These are phyloP conservation scores for Rhodotorula sp. DNA, from an alignment of 1,284 basidiomycete species.

Conservation along the genomic window DNA sequence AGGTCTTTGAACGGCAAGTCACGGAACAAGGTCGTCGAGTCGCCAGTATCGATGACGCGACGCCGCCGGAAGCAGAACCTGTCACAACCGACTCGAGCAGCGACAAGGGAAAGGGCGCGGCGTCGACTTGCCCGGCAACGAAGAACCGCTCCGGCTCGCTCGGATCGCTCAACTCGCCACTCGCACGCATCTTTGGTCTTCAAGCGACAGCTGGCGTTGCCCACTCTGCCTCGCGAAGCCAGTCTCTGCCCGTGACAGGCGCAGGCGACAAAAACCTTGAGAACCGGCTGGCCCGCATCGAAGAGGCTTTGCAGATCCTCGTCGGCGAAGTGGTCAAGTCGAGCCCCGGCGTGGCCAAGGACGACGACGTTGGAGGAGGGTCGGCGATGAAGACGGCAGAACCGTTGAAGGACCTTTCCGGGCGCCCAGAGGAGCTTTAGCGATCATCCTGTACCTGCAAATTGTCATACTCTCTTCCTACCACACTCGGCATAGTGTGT, in stretches of 20 bases:
- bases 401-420: constrained; percentile 21
- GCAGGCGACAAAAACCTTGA: background rate
- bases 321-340: constrained; percentile 28
- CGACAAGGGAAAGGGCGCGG: background rate
- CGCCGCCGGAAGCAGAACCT: background rate
- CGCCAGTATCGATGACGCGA: constrained; percentile 7
- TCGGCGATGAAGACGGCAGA: background rate
- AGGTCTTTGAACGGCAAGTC: constrained; percentile 26
- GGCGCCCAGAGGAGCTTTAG: background rate
- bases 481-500: too few relatives aligned
- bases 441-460: too few relatives aligned
- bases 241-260: background rate
- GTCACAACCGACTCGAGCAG: background rate
- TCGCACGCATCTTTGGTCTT: constrained; percentile 14
- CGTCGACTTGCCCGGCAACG: background rate
- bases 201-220: background rate
- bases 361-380: background rate
- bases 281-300: constrained; percentile 27
- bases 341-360: background rate
- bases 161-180: background rate
- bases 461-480: too few relatives aligned
- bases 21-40: constrained; percentile 1
- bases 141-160: constrained; percentile 1
- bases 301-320: constrained; percentile 27
- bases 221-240: background rate